Base-by-base conservation (phyloP, 208 protist species). In the Trypanosoma melophagium region DNA sequence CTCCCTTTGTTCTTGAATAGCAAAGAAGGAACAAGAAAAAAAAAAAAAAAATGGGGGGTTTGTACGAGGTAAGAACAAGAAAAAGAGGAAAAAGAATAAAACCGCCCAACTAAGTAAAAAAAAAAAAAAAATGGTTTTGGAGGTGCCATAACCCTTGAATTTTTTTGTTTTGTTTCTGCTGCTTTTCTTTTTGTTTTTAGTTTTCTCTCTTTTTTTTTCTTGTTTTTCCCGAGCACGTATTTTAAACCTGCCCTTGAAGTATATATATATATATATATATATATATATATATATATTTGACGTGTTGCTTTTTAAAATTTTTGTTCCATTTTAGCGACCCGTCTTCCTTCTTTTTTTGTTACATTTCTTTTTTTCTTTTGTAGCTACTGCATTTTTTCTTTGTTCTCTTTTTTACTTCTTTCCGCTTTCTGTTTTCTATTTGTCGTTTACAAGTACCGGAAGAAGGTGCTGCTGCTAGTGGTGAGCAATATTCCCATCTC, bases 261-360 rank as follows among this genome's bases (percentile, higher is more conserved):
- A 16, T 52, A 16, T 51, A 16, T 25, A 24, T 55, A 16, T 66
- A 17, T 66, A 45, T 66, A 41, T 66, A 25, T 66, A 17, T 47
- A 13, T 55, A 28, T 10, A 10, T 28, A 55, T 38, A 50, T 4
- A 7, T 40, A 17, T 14, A 54, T 19, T 57, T 49, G 22, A 38
- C 41, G 47, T 57, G 50, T 40, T 57, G 22, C 31, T 56, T 7
- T 31, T 57, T n/a, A n/a, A n/a, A n/a, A 5, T 3, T 31, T 66
- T 71, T 31, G 62, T 38, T 67, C 10, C 51, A 16, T 72, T 44
- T 73, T 40, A 14, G 60, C 60, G 50, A 68, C 62, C 68, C 22
- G 28, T 76, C 35, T 71, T 61, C 63, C 59, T 61, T 21, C 50
- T 51, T 55, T 51, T 58, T 54, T 56, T 73, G 67, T 74, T 72